Percentiles rank a stretch among this genome's conserved stretches.
These are phyloP conservation scores for Didymella arachidicola DNA, from an alignment of 2,329 filamentous ascomycete genomes.

Conservation along the genomic window DNA sequence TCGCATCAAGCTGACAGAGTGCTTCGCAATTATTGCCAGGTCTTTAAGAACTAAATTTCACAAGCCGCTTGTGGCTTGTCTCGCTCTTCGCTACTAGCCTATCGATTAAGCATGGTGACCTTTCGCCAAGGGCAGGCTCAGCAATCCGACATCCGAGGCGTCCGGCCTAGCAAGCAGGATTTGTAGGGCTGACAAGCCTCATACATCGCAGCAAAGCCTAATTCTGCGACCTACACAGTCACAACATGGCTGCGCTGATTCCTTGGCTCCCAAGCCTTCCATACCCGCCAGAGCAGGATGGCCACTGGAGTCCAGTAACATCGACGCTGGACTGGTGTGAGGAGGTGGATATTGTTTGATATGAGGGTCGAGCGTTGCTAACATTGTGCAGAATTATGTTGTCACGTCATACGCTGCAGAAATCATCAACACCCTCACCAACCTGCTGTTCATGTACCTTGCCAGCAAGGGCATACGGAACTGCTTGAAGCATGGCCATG, in stretches of 20 bases:
- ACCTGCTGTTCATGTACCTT: constrained; percentile 80
- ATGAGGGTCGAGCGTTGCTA: constrained; percentile 2
- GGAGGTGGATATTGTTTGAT: constrained; percentile 62
- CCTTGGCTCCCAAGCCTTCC: constrained; percentile 55
- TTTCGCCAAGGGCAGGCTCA: constrained; percentile 21
- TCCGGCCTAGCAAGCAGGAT: constrained; percentile 25
- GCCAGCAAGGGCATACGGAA: constrained; percentile 77
- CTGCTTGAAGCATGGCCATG: constrained; percentile 76
- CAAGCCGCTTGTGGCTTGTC: constrained; percentile 1
- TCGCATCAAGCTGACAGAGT: no score
- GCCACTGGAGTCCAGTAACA: constrained; percentile 74
- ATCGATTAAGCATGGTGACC: constrained; percentile 21
- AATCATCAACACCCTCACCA: constrained; percentile 81
- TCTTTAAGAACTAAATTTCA: not conserved
- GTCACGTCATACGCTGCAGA: constrained; percentile 78
- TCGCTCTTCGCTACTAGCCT: constrained; percentile 13
- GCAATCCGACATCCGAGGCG: constrained; percentile 28
- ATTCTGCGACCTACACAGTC: not conserved
- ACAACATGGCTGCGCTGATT: constrained; percentile 43
- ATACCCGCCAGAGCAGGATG: constrained; percentile 61
- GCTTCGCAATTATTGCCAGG: not conserved
- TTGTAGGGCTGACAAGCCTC: constrained; percentile 10
- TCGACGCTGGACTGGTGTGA: constrained; percentile 82
- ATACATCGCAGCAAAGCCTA: constrained; percentile 3
- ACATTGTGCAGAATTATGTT: constrained; percentile 69